These are phyloP conservation scores for Alternaria triticimaculans DNA, from an alignment of 2,329 filamentous ascomycete species.

Conservation along the genomic window DNA sequence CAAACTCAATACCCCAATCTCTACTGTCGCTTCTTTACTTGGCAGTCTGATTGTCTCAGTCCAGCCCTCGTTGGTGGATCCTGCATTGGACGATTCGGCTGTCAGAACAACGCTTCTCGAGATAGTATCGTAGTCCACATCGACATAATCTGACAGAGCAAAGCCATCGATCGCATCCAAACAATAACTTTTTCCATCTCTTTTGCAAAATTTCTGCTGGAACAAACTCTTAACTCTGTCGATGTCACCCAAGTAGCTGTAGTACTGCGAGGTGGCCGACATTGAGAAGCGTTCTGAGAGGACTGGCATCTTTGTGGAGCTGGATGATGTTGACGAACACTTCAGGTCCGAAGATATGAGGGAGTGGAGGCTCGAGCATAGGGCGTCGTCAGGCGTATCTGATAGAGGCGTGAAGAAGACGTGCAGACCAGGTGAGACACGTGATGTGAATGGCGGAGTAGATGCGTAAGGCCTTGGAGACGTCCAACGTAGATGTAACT, in stretches of 20 bases:
- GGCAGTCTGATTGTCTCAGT: constrained; percentile 51
- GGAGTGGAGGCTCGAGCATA: constrained; percentile 67
- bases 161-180: constrained; percentile 56
- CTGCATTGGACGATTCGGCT: constrained; percentile 62
- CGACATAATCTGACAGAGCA: constrained; percentile 67
- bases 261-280: constrained; percentile 72
- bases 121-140: constrained; percentile 77
- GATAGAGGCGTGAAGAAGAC: constrained; percentile 72
- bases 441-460: constrained; percentile 74
- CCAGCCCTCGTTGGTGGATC: constrained; percentile 48
- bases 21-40: constrained; percentile 63
- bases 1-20: constrained; percentile 78
- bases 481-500: constrained; percentile 83
- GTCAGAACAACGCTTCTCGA: constrained; percentile 70
- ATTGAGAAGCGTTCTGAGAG: constrained; percentile 67
- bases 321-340: constrained; percentile 62
- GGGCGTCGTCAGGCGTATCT: constrained; percentile 32
- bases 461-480: constrained; percentile 63
- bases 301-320: constrained; percentile 67
- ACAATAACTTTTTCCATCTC: constrained; percentile 52
- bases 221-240: constrained; percentile 62
- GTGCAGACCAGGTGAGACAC: constrained; percentile 81
- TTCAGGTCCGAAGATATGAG: constrained; percentile 63
- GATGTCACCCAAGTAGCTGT: constrained; percentile 68
- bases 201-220: constrained; percentile 59